A percentile compares a stretch with the other conserved stretches of the same genome.
Conservation (phyloP, 805 yeast genomes). For the Zygoascus tannicola region DNA sequence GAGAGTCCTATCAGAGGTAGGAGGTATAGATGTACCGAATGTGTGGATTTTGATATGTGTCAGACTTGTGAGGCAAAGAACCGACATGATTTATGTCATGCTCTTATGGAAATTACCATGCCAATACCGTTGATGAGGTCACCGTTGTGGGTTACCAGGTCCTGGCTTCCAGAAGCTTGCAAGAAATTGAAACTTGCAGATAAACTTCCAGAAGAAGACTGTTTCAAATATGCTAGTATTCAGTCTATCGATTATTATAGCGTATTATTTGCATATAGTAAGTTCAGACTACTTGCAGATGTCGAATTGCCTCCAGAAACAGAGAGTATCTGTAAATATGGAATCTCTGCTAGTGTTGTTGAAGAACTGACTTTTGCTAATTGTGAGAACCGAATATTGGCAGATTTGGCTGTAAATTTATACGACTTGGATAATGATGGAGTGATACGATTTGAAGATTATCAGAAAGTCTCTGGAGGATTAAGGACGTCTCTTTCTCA, state of each 20-base stretch:
- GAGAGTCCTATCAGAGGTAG: constrained; percentile 35
- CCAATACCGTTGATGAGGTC: constrained; percentile 23
- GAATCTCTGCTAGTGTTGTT: no score
- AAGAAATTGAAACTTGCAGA: neutral
- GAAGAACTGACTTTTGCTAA: no score
- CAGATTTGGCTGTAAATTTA: no score
- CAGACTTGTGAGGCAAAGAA: constrained; percentile 30
- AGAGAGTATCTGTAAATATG: no score
- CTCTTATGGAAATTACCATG: constrained; percentile 19
- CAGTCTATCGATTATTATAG: neutral
- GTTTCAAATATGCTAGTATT: constrained; percentile 1
- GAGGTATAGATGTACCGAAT: constrained; percentile 44
- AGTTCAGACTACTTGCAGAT: constrained; percentile 6
- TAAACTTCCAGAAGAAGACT: constrained; percentile 6
- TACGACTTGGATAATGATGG: no score
- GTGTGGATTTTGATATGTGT: constrained; percentile 47
- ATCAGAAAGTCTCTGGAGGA: no score
- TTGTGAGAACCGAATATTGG: no score
- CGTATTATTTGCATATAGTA: neutral
- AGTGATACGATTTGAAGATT: no score
- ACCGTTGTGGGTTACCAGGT: constrained; percentile 20
- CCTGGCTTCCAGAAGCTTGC: constrained; percentile 10
- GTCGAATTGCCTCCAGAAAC: no score
- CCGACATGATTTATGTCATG: constrained; percentile 19
- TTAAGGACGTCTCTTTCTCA: no score